phyloP scores from a whole-genome alignment of 306 rosid species.

The Parietaria judaica region DNA sequence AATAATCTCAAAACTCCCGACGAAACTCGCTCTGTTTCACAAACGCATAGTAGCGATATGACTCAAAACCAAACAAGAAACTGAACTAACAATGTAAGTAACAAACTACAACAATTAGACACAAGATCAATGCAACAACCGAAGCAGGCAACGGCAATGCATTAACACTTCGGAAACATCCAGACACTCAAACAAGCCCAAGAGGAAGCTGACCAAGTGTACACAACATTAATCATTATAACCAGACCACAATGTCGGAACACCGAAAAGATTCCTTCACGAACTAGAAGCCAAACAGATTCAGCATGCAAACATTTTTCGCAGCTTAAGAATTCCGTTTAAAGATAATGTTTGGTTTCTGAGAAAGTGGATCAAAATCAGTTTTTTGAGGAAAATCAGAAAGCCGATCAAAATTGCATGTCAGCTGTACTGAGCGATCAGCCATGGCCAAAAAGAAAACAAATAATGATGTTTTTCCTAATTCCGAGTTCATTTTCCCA shows the following conservation, averaged over 20 bases:
- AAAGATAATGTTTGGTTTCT: not conserved
- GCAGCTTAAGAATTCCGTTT: not conserved
- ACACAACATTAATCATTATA: not conserved
- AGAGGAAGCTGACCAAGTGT: not conserved
- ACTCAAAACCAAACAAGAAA: slow-evolving; percentile 1
- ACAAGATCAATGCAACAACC: not conserved
- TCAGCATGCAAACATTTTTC: not conserved
- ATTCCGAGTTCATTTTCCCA: slow-evolving; percentile 18
- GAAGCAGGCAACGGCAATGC: not conserved
- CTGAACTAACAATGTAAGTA: not conserved
- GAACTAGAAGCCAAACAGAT: not conserved
- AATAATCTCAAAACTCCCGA: not conserved
- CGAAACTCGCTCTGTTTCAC: not conserved
- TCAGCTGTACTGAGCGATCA: slow-evolving; percentile 6
- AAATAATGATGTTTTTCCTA: not conserved
- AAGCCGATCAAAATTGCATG: not conserved
- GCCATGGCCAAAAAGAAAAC: not conserved
- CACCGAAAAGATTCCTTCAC: not conserved
- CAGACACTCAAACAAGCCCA: slow-evolving; percentile 2
- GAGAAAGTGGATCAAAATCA: not conserved
- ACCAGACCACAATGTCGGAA: not conserved
- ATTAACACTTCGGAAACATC: not conserved
- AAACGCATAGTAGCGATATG: not conserved
- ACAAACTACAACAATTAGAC: not conserved
- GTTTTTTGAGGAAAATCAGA: too few species aligned